These are phyloP conservation scores for Dictyostelium intermedium DNA, from an alignment of 78 protist genomes.

Conservation along the genomic window DNA sequence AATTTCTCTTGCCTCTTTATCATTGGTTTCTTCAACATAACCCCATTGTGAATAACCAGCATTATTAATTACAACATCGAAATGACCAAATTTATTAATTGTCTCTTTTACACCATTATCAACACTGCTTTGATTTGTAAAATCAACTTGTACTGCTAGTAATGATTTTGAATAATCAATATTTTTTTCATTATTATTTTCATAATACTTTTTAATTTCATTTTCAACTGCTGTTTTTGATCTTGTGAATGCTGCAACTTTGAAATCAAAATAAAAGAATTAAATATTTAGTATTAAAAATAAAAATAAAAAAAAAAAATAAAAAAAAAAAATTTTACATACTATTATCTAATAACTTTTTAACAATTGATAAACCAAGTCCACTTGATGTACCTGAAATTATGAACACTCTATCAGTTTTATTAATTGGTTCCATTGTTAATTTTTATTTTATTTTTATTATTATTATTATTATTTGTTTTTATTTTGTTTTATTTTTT, in stretches of 20 bases:
- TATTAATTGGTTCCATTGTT: neutral
- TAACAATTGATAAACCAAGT: neutral
- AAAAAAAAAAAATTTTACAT: neutral
- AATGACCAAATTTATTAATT: neutral
- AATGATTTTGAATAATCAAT: neutral
- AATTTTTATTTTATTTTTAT: too few relatives aligned
- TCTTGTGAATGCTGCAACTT: neutral
- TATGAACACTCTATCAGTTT: neutral
- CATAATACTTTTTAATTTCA: neutral
- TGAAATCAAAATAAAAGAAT: neutral
- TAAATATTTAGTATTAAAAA: too few relatives aligned
- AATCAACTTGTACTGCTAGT: neutral
- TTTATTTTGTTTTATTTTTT: too few relatives aligned
- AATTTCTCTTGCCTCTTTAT: neutral
- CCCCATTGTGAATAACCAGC: constrained; percentile 37
- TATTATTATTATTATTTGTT: too few relatives aligned
- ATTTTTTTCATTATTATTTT: neutral
- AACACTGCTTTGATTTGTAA: neutral
- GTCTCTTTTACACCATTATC: neutral
- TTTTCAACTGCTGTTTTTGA: neutral
- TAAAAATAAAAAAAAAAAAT: neutral
- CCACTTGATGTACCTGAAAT: neutral
- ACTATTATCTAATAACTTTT: neutral
- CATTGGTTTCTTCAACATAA: neutral
- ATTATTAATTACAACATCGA: constrained; percentile 8